phyloP scores from a whole-genome alignment of 177 flowering plant species.

The Vitis hybrid region DNA sequence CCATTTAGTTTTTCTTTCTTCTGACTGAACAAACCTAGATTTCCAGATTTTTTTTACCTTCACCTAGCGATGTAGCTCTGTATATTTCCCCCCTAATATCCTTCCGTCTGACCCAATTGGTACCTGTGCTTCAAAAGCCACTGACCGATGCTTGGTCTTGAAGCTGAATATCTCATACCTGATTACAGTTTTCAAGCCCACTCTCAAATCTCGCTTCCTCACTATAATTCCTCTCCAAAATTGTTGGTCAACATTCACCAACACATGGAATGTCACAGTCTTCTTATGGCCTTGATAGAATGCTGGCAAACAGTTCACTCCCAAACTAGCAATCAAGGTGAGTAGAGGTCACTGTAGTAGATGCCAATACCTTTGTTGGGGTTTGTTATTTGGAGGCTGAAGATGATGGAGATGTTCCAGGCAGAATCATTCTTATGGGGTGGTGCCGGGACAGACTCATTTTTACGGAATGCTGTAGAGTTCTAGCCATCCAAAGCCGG shows the following conservation, averaged over 20 bases:
- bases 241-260: too few relatives aligned
- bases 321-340: too few relatives aligned
- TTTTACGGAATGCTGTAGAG: too few relatives aligned
- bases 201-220: background rate
- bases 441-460: too few relatives aligned
- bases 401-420: background rate
- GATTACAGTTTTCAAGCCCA: conserved; percentile 10
- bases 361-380: background rate
- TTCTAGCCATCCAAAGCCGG: background rate
- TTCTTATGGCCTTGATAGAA: too few relatives aligned
- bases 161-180: conserved; percentile 11
- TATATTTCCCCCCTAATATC: background rate
- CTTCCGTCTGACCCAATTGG: conserved; percentile 1
- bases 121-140: conserved; percentile 1
- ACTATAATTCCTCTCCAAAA: too few relatives aligned
- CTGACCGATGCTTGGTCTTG: conserved; percentile 4
- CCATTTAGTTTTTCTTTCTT: too few relatives aligned
- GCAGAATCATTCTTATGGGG: background rate
- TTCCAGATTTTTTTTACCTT: too few relatives aligned
- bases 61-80: background rate
- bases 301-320: too few relatives aligned
- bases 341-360: background rate
- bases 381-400: background rate
- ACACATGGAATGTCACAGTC: too few relatives aligned
- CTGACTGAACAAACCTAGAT: too few relatives aligned